A percentile compares a stretch with the other conserved stretches of the same genome.
These are phyloP conservation scores for Cystofilobasidium bisporidii DNA, from an alignment of 768 basidiomycete species.

Conservation along the genomic window DNA sequence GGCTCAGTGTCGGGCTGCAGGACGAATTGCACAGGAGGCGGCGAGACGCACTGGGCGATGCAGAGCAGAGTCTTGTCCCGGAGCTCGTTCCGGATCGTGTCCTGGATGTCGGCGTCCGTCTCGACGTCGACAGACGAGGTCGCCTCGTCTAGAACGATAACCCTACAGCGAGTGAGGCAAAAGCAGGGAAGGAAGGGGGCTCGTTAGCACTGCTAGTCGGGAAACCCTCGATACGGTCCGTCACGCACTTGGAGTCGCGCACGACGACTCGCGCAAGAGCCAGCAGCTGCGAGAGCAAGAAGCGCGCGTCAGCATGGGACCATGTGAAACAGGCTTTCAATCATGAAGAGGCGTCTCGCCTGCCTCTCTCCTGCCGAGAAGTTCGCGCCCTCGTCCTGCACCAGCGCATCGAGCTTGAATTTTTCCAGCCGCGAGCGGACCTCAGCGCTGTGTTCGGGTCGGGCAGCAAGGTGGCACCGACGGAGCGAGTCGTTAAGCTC, in stretches of 20 bases:
- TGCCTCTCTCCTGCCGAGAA: constrained; percentile 27
- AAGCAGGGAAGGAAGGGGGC: too few species aligned
- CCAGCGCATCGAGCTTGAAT: constrained; percentile 19
- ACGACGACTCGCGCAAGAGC: constrained; percentile 46
- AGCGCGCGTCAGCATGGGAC: constrained; percentile 66
- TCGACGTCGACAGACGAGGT: constrained; percentile 75
- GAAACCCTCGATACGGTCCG: too few species aligned
- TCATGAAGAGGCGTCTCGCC: constrained; percentile 38
- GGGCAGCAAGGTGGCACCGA: constrained; percentile 15
- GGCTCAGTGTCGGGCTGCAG: constrained; percentile 61
- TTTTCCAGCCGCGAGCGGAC: constrained; percentile 22
- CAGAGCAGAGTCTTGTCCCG: constrained; percentile 30
- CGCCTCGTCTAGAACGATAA: constrained; percentile 69
- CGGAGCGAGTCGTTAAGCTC: constrained; percentile 14
- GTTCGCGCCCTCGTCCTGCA: constrained; percentile 27
- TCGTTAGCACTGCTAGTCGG: too few species aligned
- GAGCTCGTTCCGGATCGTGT: constrained; percentile 1
- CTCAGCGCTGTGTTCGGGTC: constrained; percentile 2
- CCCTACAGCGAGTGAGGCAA: constrained; percentile 19
- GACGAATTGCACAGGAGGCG: constrained; percentile 29
- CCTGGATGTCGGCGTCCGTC: neutral
- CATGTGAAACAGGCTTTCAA: too few species aligned
- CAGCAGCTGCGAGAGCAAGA: constrained; percentile 30
- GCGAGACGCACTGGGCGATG: neutral
- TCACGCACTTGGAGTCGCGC: constrained; percentile 79